A percentile compares a stretch with the other conserved stretches of the same genome.
phyloP scores from a whole-genome alignment of 2,329 filamentous ascomycete genomes.

The Gyromitra esculenta region DNA sequence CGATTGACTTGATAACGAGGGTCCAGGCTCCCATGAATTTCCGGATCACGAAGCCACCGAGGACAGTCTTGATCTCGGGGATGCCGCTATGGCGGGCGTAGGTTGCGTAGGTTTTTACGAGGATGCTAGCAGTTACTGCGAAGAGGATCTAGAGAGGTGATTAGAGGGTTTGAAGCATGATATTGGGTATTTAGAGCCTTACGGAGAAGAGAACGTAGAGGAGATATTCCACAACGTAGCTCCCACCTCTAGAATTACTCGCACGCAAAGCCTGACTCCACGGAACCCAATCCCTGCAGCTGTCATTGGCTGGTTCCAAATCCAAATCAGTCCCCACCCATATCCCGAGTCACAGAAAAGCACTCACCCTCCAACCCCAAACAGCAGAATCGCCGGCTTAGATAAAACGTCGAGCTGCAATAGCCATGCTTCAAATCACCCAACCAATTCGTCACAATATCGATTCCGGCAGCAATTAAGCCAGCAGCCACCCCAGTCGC shows the following conservation, averaged over 20 bases:
- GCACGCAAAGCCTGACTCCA: slow-evolving; percentile 82
- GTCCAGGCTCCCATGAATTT: slow-evolving; percentile 90
- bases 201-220: slow-evolving; percentile 88
- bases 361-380: slow-evolving; percentile 78
- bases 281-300: slow-evolving; percentile 85
- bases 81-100: slow-evolving; percentile 96
- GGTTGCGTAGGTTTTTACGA: slow-evolving; percentile 84
- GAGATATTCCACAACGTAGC: slow-evolving; percentile 85
- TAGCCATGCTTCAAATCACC: slow-evolving; percentile 91
- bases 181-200: slow-evolving; percentile 52
- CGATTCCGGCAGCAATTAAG: slow-evolving; percentile 84
- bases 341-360: not conserved
- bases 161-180: not conserved
- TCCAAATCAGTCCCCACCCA: not conserved
- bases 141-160: slow-evolving; percentile 71
- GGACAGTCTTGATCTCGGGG: slow-evolving; percentile 94
- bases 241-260: slow-evolving; percentile 69
- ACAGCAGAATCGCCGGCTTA: slow-evolving; percentile 92
- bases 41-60: slow-evolving; percentile 92
- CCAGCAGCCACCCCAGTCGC: slow-evolving; percentile 79
- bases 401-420: slow-evolving; percentile 84
- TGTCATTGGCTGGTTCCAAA: slow-evolving; percentile 68
- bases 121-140: slow-evolving; percentile 77
- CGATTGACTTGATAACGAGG: slow-evolving; percentile 85
- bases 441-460: slow-evolving; percentile 91